Base-by-base conservation (phyloP, 768 basidiomycete species). In the Coprinopsis sp. region DNA sequence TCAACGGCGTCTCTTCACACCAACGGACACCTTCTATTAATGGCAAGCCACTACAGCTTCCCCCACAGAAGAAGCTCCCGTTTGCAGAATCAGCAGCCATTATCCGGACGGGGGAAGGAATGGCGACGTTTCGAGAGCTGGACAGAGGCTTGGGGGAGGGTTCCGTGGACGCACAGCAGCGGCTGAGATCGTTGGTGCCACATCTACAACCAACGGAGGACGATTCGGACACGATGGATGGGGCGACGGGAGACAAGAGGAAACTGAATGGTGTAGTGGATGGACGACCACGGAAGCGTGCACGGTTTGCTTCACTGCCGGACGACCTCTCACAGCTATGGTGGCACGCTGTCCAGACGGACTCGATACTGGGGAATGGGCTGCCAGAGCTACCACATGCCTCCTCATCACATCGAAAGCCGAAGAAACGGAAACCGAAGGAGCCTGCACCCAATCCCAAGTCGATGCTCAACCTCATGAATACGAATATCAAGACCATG, bases 291-390 rank as follows among this genome's bases (percentile, higher is more conserved):
- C 74, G 77, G 30, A 90, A 89, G 65, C 81, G 84, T 30, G 64
- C 70, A 11, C 77, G 83, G 27, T 73, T 74, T 19, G 70, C 56
- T 33, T 70, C 57, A 51, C 63, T 64, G 22, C 66, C 70, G 46
- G 69, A 72, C 37, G 76, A 77, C 33, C 54, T 70, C 3, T 68
- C 72, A 5, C 76, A 81, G 29, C 62, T 83, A 5, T 91, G 89
- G 89, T 91, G 88, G 88, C 71, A 76, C 23, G 83, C 82, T 3
- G 72, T 81, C 29, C 78, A 79, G 53, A 79, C 77, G 2, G 79
- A 84, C 54, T 57, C 69, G 2, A 67, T 88, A 18, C 62, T 87
- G 22, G 75, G 72, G 21, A 84, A 82, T 49, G 86, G 83, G 8
- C 66, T 89, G 21, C 86, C 84, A 3, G 60, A 62, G 14, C 74